A percentile compares a stretch with the other conserved stretches of the same genome.
Conservation (phyloP, 2,329 filamentous ascomycete genomes). For the Plenodomus tracheiphilus region DNA sequence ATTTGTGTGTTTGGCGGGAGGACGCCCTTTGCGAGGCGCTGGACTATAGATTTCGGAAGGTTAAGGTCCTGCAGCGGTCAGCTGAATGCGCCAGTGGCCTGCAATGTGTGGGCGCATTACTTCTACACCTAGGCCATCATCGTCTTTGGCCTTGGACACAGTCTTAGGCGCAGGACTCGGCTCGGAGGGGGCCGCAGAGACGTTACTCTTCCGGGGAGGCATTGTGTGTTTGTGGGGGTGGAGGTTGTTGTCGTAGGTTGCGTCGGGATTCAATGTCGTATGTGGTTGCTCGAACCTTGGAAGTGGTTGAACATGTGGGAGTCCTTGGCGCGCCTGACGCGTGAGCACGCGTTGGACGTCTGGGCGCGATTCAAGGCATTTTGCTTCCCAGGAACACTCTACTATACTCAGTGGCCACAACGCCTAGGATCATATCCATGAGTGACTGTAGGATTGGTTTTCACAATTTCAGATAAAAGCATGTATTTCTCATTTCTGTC, state of each 20-base stretch:
- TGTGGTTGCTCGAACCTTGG: conserved; percentile 5
- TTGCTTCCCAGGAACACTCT: not conserved
- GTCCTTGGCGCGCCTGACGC: conserved; percentile 19
- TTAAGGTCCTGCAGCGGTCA: conserved; percentile 60
- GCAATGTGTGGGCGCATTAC: conserved; percentile 29
- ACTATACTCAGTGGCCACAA: too few species aligned
- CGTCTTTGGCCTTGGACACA: conserved; percentile 32
- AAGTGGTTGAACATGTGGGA: not conserved
- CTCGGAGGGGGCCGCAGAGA: conserved; percentile 45
- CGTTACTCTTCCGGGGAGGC: conserved; percentile 54
- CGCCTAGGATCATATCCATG: too few species aligned
- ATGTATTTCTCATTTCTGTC: too few species aligned
- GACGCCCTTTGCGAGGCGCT: conserved; percentile 76
- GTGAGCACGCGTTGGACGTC: conserved; percentile 32
- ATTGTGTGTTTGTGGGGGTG: conserved; percentile 31
- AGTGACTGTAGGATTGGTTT: too few species aligned
- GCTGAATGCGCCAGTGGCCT: not conserved
- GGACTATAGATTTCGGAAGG: conserved; percentile 80
- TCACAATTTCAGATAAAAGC: too few species aligned
- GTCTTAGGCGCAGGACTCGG: conserved; percentile 34
- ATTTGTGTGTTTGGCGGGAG: conserved; percentile 81
- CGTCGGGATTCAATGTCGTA: not conserved
- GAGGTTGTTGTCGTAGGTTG: conserved; percentile 1
- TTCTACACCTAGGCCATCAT: conserved; percentile 51
- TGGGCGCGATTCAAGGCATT: conserved; percentile 11